Conservation (phyloP, 1,284 basidiomycete species). For the Sphaerobolus stellatus region DNA sequence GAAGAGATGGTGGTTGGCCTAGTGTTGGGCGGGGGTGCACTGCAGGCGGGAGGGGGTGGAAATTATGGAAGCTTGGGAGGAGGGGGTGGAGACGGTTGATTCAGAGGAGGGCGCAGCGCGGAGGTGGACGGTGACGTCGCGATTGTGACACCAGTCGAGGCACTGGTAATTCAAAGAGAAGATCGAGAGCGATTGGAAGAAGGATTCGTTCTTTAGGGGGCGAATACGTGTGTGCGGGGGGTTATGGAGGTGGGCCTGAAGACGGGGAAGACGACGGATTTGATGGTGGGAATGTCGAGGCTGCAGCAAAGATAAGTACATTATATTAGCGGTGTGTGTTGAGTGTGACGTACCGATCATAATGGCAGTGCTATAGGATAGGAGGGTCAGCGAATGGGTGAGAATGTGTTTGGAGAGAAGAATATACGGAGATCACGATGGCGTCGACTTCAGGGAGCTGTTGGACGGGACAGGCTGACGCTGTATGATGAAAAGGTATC, state of each 20-base stretch:
- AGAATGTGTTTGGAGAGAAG: background rate
- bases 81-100: background rate
- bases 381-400: background rate
- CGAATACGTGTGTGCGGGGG: constrained; percentile 50
- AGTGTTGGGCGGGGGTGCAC: constrained; percentile 55
- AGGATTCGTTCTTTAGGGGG: constrained; percentile 59
- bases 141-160: constrained; percentile 71
- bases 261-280: constrained; percentile 31
- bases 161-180: constrained; percentile 49
- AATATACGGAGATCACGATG: constrained; percentile 56
- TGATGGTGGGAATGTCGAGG: constrained; percentile 58
- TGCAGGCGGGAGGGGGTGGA: constrained; percentile 31
- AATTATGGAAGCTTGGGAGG: background rate
- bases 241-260: constrained; percentile 19
- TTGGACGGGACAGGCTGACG: constrained; percentile 54
- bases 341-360: constrained; percentile 55
- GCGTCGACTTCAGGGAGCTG: constrained; percentile 66
- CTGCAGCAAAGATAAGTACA: constrained; percentile 26
- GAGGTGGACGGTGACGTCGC: constrained; percentile 39
- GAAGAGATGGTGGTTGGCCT: constrained; percentile 45
- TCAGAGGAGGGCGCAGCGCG: constrained; percentile 11
- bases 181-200: constrained; percentile 44
- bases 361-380: constrained; percentile 60
- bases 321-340: background rate
- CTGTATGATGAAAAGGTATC: constrained; percentile 27